Evolutionary conservation across 768 basidiomycete species (phyloP), one percentile per base, ranked within the genome.

Genomic region (Leccinum boreale): DNA sequence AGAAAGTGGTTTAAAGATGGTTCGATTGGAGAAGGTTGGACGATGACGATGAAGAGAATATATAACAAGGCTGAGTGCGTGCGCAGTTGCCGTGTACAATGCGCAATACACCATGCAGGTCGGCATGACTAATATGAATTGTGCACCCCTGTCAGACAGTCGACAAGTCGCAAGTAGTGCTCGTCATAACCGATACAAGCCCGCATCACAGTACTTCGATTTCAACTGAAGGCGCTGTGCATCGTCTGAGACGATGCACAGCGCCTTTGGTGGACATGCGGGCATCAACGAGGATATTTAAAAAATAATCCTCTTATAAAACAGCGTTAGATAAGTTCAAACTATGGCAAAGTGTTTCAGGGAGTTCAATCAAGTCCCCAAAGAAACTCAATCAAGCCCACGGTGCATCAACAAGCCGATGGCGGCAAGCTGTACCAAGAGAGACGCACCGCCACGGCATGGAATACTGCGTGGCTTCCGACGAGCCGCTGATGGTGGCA

Each of bases 51-150:
- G 42, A 17, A 11, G 52, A 3, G 45, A 36, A 12, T 31, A 54
- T 52, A 23, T 39, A 53, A 12, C 42, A 11, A 29, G 50, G 33
- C 12, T 9, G 28, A 45, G 36, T n/a, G 8, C 46, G 39, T 56
- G 28, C 39, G 60, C 36, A 14, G 35, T 42, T 62, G 60, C 60
- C 61, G 60, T 15, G 36, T 7, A 19, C 46, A 24, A 33, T 45
- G 33, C 48, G 39, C 58, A 52, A 54, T 44, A 8, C 55, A 24
- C 19, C 14, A 39, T 12, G 36, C 35, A 42, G 60, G 23, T 21
- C 4, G n/a, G 52, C 21, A 50, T 60, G 59, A 60, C 59, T 60
- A 55, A 59, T 48, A 24, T 17, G 47, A 26, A 23, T 26, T 7
- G 14, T n/a, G 33, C 17, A n/a, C 45, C 45, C 55, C 55, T 46